Conservation (phyloP, 345 rosid species). For the Hibiscus mutabilis region DNA sequence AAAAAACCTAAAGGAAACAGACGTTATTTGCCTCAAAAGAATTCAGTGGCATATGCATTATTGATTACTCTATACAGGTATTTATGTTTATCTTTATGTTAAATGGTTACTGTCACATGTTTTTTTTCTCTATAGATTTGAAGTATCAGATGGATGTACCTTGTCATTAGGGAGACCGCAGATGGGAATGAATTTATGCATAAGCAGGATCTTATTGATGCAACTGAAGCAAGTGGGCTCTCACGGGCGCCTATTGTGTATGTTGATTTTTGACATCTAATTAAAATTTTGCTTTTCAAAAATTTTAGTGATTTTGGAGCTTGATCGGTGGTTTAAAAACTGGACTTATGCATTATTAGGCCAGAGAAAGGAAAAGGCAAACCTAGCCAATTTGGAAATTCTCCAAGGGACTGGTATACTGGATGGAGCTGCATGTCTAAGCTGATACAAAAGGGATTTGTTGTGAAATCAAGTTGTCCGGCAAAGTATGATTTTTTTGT, state of each 20-base stretch:
- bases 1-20: conserved; percentile 38
- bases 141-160: conserved; percentile 3
- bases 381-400: conserved; percentile 57
- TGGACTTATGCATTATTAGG: conserved; percentile 33
- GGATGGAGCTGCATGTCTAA: conserved; percentile 96
- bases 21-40: conserved; percentile 70
- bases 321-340: conserved; percentile 7
- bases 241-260: conserved; percentile 68
- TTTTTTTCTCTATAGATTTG: conserved; percentile 4
- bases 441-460: conserved; percentile 73
- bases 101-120: background rate
- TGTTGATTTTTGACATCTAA: conserved; percentile 17
- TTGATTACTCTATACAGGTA: conserved; percentile 77
- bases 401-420: conserved; percentile 77
- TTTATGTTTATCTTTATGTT: background rate
- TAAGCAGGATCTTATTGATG: conserved; percentile 86
- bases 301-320: background rate
- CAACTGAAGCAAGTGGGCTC: conserved; percentile 92
- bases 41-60: conserved; percentile 78
- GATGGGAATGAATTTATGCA: conserved; percentile 69
- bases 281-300: conserved; percentile 2
- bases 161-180: conserved; percentile 43
- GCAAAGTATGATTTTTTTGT: conserved; percentile 55
- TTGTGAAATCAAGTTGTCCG: conserved; percentile 84
- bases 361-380: conserved; percentile 82